Evolutionary conservation across 1,284 basidiomycete genomes (phyloP).

Genomic region (Heliocybe sulcata): DNA sequence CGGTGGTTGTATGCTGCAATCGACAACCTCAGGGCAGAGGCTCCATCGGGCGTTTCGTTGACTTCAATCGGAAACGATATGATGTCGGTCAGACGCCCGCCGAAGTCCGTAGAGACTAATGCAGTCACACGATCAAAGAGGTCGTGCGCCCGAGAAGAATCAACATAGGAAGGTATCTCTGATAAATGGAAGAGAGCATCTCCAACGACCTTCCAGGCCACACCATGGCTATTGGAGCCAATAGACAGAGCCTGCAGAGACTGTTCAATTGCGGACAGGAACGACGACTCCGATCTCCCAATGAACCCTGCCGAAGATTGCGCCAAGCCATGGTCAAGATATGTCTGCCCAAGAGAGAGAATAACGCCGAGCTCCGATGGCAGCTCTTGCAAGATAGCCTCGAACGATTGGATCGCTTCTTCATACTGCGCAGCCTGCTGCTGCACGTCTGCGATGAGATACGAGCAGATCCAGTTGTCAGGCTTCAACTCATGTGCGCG

Average conservation of each 20-base stretch:
- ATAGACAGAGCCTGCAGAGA: slow-evolving; percentile 50
- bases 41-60: slow-evolving; percentile 21
- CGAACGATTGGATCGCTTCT: slow-evolving; percentile 69
- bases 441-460: slow-evolving; percentile 84
- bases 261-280: slow-evolving; percentile 50
- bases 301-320: slow-evolving; percentile 68
- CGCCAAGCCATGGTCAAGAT: slow-evolving; percentile 64
- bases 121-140: slow-evolving; percentile 28
- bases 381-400: slow-evolving; percentile 46
- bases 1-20: slow-evolving; percentile 70
- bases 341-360: slow-evolving; percentile 69
- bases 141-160: slow-evolving; percentile 30
- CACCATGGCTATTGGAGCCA: slow-evolving; percentile 56
- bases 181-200: slow-evolving; percentile 75
- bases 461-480: slow-evolving; percentile 80
- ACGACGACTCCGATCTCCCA: slow-evolving; percentile 69
- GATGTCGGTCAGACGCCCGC: slow-evolving; percentile 34
- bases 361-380: slow-evolving; percentile 69
- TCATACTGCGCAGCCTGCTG: slow-evolving; percentile 72
- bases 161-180: slow-evolving; percentile 30
- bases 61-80: slow-evolving; percentile 25
- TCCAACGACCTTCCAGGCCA: slow-evolving; percentile 84
- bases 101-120: slow-evolving; percentile 30
- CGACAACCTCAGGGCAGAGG: slow-evolving; percentile 47
- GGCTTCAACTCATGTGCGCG: slow-evolving; percentile 67